Evolutionary conservation across 805 yeast genomes (phyloP), one percentile per base, ranked within the genome.

Genomic region (Candida saitoana): DNA sequence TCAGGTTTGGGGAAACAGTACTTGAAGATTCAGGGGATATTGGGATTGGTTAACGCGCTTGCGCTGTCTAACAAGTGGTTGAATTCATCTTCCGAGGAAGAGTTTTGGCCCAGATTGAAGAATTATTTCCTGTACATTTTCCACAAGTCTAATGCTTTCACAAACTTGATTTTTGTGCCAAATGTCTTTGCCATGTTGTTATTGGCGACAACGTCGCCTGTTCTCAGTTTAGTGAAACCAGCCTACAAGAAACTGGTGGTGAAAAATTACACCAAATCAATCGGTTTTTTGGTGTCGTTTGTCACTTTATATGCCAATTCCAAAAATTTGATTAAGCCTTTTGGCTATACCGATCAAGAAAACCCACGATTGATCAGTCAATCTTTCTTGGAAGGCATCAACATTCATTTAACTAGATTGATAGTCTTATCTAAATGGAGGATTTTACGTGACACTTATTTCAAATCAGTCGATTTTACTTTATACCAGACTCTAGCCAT

Each of bases 391-490:
- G 53, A 65, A 30, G 59, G 48, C 3, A 40, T 67, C 43, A 63
- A 59, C 47, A 41, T 62, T 37, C 67, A 68, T 47, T 50, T 69
- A 24, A 46, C 63, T 34, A 53, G 65, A 39, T 48, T 67, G 39
- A 56, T 67, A 1, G 45, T 67, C n/a, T 45, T 69, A 22, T 64
- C 69, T 8, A 68, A 67, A 47, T 69, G 74, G 74, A 55, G 74
- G 32, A 65, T 65, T 25, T 43, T 56, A 25, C 68, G 67, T 49
- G 71, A 64, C 17, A 61, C 63, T 51, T 69, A 64, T 44, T 62
- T 68, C 47, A 55, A 49, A 25, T 11, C 45, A 15, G 42, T 66
- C 22, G 55, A 51, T 20, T 41, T 57, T 15, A 52, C 48, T 14
- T 48, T 54, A 17, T 34, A 65, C 20, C 73, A 69, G 49, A 49